Conservation (phyloP, 192 early-diverging fungal species). For the Rhizophagus sp. region DNA sequence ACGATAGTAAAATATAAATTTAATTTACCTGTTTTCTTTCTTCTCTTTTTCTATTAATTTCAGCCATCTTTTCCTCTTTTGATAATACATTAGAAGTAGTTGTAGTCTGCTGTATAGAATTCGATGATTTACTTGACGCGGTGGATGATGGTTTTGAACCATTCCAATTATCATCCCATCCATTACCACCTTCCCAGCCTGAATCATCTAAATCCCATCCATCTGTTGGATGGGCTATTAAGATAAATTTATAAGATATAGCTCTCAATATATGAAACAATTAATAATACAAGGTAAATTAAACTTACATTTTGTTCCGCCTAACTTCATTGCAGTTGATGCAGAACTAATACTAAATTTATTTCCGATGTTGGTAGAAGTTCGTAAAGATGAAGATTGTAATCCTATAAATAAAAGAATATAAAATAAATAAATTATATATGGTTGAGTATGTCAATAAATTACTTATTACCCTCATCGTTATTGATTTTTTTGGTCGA, state of each 20-base stretch:
- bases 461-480: conserved; percentile 11
- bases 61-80: conserved; percentile 53
- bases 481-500: conserved; percentile 11
- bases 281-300: neutral
- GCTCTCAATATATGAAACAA: neutral
- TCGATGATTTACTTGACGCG: neutral
- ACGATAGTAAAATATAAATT: neutral
- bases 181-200: conserved; percentile 21
- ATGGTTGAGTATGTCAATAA: neutral
- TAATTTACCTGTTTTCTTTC: conserved; percentile 46
- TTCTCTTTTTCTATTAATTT: conserved; percentile 53
- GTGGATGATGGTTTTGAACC: conserved; percentile 15
- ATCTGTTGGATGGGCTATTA: conserved; percentile 11
- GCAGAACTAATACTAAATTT: neutral
- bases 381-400: conserved; percentile 9
- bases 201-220: conserved; percentile 34
- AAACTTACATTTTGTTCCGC: neutral
- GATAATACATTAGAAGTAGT: conserved; percentile 20
- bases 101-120: neutral
- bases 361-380: neutral
- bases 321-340: conserved; percentile 12
- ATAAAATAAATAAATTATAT: conserved; percentile 2
- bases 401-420: conserved; percentile 21
- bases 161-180: conserved; percentile 31
- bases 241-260: neutral